phyloP scores from a whole-genome alignment of 352 stramenopile genomes.

The Globisporangium alternatum region DNA sequence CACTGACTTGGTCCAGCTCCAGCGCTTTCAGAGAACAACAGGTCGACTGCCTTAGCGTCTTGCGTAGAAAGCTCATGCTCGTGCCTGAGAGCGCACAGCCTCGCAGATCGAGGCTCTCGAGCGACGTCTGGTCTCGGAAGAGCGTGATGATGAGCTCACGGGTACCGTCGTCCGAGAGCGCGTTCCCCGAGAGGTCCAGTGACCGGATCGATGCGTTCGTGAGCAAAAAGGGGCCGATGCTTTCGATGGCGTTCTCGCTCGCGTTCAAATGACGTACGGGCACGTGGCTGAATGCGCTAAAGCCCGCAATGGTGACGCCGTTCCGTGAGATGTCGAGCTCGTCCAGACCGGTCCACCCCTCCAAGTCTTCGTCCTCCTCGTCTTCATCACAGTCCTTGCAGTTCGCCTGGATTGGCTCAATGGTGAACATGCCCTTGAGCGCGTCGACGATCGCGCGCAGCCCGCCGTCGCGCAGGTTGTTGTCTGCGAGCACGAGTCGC shows the following conservation, averaged over 20 bases:
- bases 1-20: constrained; percentile 4
- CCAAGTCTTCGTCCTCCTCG: background rate
- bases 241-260: constrained; percentile 34
- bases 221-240: constrained; percentile 22
- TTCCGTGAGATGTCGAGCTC: constrained; percentile 47
- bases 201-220: constrained; percentile 24
- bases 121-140: constrained; percentile 23
- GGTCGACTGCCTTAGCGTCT: background rate
- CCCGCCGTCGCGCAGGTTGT: constrained; percentile 55
- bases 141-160: constrained; percentile 32
- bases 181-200: constrained; percentile 34
- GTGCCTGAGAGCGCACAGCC: constrained; percentile 27
- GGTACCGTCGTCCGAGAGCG: constrained; percentile 31
- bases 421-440: constrained; percentile 23
- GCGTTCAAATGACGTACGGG: constrained; percentile 22
- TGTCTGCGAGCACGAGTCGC: constrained; percentile 37
- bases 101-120: constrained; percentile 33
- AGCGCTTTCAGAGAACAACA: constrained; percentile 18
- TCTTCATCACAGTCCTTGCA: background rate
- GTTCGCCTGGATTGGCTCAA: background rate
- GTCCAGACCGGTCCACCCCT: constrained; percentile 21
- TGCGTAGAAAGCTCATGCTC: constrained; percentile 10
- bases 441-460: constrained; percentile 48
- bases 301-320: constrained; percentile 33
- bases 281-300: constrained; percentile 28